Percentiles rank a stretch among this genome's conserved stretches.
Conservation (phyloP, 345 rosid species). For the Alliaria petiolata region DNA sequence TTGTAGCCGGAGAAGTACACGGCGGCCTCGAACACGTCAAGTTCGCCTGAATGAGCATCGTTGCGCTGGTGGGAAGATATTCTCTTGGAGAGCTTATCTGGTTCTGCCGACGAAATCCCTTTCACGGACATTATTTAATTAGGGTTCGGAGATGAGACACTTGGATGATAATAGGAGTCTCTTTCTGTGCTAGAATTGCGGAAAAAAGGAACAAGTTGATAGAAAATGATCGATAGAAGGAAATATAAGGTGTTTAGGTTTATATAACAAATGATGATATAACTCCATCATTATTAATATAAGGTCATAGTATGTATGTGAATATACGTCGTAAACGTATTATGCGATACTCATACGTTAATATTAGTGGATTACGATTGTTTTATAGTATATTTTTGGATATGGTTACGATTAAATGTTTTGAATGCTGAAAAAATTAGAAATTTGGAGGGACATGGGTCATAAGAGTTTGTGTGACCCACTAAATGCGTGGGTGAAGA, state of each 20-base stretch:
- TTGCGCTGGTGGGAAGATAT: slow-evolving; percentile 37
- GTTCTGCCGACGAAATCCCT: slow-evolving; percentile 48
- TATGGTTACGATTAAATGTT: not conserved
- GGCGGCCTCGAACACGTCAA: slow-evolving; percentile 90
- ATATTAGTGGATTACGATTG: not conserved
- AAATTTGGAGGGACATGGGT: slow-evolving; percentile 35
- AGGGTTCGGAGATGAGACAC: not conserved
- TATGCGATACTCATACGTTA: slow-evolving; percentile 16
- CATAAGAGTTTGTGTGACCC: slow-evolving; percentile 27
- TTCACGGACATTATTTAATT: slow-evolving; percentile 55
- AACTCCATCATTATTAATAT: slow-evolving; percentile 4
- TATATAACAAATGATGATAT: slow-evolving; percentile 29
- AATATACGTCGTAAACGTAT: slow-evolving; percentile 19
- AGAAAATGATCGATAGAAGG: slow-evolving; percentile 57
- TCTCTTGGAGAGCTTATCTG: slow-evolving; percentile 42
- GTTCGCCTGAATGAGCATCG: slow-evolving; percentile 63
- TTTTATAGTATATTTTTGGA: not conserved
- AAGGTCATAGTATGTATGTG: slow-evolving; percentile 16
- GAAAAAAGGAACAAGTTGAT: slow-evolving; percentile 18
- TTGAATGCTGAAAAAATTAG: slow-evolving; percentile 13
- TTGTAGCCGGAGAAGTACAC: slow-evolving; percentile 71
- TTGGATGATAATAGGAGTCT: slow-evolving; percentile 18
- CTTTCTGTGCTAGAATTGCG: slow-evolving; percentile 25
- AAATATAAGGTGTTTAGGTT: slow-evolving; percentile 36
- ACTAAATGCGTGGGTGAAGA: slow-evolving; percentile 33